phyloP scores from a whole-genome alignment of 176 grass and related monocot species.

The Cocos nucifera region DNA sequence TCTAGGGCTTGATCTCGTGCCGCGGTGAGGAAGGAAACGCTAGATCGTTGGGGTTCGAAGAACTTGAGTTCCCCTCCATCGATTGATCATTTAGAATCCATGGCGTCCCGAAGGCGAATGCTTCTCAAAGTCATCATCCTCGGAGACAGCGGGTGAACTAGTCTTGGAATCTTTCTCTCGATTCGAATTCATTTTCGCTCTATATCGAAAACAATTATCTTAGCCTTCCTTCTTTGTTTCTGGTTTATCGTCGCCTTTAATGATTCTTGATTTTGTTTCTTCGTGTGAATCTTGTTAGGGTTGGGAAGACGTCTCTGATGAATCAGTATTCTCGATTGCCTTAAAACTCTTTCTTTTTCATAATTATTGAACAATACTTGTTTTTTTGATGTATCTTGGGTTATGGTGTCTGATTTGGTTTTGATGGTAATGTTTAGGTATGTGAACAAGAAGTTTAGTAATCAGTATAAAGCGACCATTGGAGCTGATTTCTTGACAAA shows the following conservation, averaged over 20 bases:
- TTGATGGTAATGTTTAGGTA: not conserved
- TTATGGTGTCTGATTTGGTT: not conserved
- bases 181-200: too few species aligned
- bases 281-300: slow-evolving; percentile 1
- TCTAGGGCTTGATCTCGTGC: too few species aligned
- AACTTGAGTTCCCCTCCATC: not conserved
- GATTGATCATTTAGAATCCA: not conserved
- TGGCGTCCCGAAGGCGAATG: slow-evolving; percentile 6
- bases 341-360: not conserved
- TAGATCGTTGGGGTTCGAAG: too few species aligned
- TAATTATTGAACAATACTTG: too few species aligned
- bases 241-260: too few species aligned
- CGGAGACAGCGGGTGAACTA: slow-evolving; percentile 10
- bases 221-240: too few species aligned
- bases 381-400: too few species aligned
- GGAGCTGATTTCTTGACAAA: slow-evolving; percentile 16
- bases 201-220: too few species aligned
- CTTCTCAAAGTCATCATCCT: slow-evolving; percentile 16
- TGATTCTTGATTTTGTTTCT: too few species aligned
- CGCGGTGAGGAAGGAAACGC: too few species aligned
- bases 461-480: slow-evolving; percentile 11
- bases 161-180: too few species aligned
- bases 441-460: slow-evolving; percentile 12
- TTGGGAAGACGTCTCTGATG: slow-evolving; percentile 15
- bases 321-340: slow-evolving; percentile 3